phyloP scores from a whole-genome alignment of 192 early-diverging fungal species.

The Entomortierella parvispora region DNA sequence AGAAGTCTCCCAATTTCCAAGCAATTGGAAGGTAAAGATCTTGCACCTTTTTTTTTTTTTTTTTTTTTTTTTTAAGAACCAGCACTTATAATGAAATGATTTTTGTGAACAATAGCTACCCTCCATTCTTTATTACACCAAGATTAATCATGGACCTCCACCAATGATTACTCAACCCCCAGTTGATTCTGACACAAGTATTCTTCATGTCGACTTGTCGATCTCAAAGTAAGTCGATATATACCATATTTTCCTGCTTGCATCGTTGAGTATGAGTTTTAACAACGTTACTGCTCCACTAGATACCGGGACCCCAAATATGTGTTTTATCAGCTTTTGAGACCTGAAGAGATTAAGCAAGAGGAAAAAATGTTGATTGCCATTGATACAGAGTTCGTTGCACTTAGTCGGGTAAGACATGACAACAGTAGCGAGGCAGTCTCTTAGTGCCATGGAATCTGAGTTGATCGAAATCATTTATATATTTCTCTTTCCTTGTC shows the following conservation, averaged over 20 bases:
- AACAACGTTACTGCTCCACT: background rate
- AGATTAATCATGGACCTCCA: conserved; percentile 62
- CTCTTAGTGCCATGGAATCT: background rate
- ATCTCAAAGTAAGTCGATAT: conserved; percentile 65
- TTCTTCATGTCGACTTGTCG: conserved; percentile 67
- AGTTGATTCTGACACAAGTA: conserved; percentile 54
- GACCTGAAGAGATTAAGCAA: conserved; percentile 68
- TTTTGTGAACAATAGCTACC: conserved; percentile 59
- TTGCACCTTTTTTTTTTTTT: background rate
- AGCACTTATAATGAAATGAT: background rate
- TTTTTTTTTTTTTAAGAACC: background rate
- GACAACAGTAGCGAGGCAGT: background rate
- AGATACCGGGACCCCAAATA: conserved; percentile 59
- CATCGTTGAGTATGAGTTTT: too few relatives aligned
- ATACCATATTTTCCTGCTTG: background rate
- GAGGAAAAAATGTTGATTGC: conserved; percentile 76
- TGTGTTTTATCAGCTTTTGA: conserved; percentile 61
- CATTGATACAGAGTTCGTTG: conserved; percentile 97
- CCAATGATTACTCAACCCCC: conserved; percentile 59
- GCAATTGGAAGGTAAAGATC: conserved; percentile 59
- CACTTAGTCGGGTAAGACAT: conserved; percentile 65
- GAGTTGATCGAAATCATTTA: background rate
- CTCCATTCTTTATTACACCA: conserved; percentile 73
- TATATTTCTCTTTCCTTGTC: background rate
- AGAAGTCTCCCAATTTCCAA: conserved; percentile 71